Conservation (phyloP, 768 basidiomycete species). For the Boletus sp. region DNA sequence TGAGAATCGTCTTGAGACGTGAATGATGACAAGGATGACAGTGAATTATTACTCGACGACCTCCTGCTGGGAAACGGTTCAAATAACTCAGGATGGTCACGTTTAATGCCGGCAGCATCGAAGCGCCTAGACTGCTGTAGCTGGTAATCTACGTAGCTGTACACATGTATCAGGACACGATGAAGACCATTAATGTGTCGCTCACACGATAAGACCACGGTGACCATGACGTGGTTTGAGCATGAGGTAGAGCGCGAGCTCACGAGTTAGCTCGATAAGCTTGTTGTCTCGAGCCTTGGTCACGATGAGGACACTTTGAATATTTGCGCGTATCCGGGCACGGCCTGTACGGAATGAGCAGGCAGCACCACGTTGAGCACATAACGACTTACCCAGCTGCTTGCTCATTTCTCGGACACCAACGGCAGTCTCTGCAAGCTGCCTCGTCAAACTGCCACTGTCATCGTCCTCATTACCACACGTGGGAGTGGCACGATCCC, state of each 20-base stretch:
- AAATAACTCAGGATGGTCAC: conserved; percentile 87
- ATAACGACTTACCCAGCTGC: conserved; percentile 70
- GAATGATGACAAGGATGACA: conserved; percentile 52
- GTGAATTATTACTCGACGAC: conserved; percentile 61
- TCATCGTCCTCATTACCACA: conserved; percentile 51
- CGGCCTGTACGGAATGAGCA: conserved; percentile 57
- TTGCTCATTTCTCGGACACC: conserved; percentile 99
- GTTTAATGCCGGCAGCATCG: conserved; percentile 84
- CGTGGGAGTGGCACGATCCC: conserved; percentile 16
- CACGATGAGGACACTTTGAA: conserved; percentile 91
- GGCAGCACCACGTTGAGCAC: background rate
- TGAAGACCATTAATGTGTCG: conserved; percentile 14
- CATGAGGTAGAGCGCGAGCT: conserved; percentile 96
- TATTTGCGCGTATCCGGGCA: conserved; percentile 85
- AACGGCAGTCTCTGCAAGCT: conserved; percentile 94
- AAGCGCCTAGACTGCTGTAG: conserved; percentile 86
- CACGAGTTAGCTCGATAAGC: conserved; percentile 90
- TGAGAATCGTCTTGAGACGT: conserved; percentile 39
- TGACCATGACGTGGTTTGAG: conserved; percentile 62
- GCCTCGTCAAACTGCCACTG: conserved; percentile 78
- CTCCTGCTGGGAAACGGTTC: conserved; percentile 71
- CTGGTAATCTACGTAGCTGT: conserved; percentile 92
- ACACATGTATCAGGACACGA: conserved; percentile 14
- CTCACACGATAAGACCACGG: conserved; percentile 86
- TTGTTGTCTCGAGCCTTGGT: conserved; percentile 98